Conservation (phyloP, 2,329 filamentous ascomycete genomes). For the Calonectria hongkongensis region DNA sequence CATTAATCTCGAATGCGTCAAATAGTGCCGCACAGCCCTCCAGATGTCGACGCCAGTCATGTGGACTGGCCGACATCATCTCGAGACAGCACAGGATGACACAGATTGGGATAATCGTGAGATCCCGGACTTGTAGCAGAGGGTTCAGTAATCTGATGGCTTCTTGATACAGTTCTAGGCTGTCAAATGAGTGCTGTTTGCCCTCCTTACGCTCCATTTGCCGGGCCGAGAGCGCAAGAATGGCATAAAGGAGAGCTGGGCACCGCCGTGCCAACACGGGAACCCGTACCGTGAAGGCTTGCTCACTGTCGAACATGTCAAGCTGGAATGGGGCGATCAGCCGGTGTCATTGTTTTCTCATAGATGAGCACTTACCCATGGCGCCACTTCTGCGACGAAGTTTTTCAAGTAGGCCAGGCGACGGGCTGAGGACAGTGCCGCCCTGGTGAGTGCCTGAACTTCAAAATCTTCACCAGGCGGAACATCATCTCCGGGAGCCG, state of each 20-base stretch:
- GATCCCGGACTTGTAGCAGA: slow-evolving; percentile 58
- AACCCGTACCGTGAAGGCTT: slow-evolving; percentile 71
- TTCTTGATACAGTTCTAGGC: slow-evolving; percentile 73
- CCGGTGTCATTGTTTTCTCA: neutral
- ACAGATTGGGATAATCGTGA: slow-evolving; percentile 61
- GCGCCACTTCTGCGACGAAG: slow-evolving; percentile 72
- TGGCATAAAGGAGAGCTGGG: slow-evolving; percentile 68
- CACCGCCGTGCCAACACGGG: slow-evolving; percentile 69
- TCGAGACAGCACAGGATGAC: slow-evolving; percentile 64
- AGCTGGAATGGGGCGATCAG: slow-evolving; percentile 60
- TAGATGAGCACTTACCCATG: slow-evolving; percentile 63
- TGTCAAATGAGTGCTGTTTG: slow-evolving; percentile 67
- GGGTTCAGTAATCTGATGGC: slow-evolving; percentile 67
- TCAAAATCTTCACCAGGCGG: slow-evolving; percentile 47
- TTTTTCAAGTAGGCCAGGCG: slow-evolving; percentile 66
- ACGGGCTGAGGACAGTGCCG: slow-evolving; percentile 57
- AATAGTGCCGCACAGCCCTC: slow-evolving; percentile 75
- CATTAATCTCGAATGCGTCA: slow-evolving; percentile 71
- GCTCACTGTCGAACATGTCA: slow-evolving; percentile 74
- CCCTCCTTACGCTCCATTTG: slow-evolving; percentile 71
- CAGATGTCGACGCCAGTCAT: slow-evolving; percentile 73
- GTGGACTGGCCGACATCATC: slow-evolving; percentile 64
- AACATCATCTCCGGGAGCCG: slow-evolving; percentile 50
- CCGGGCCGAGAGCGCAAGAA: slow-evolving; percentile 73
- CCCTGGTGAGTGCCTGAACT: slow-evolving; percentile 50